Percentiles rank a stretch among this genome's conserved stretches.
Evolutionary conservation across 164 flowering plant genomes (phyloP).

Genomic region (Stephania cephalantha): DNA sequence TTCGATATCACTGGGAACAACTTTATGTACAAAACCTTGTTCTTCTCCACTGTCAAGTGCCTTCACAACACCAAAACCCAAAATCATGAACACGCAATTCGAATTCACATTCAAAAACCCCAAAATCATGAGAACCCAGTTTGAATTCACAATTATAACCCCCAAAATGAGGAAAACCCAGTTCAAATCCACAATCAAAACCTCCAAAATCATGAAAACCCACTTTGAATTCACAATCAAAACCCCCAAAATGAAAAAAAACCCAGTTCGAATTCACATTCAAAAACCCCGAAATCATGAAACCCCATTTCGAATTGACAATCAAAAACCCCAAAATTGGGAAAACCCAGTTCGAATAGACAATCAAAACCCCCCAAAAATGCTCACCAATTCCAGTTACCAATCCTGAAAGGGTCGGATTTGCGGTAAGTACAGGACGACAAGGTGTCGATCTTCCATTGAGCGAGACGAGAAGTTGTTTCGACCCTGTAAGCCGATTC

Average conservation of each 20-base stretch:
- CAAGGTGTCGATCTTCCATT: conserved; percentile 82
- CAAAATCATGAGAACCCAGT: too few species aligned
- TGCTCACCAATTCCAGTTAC: conserved; percentile 82
- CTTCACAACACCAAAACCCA: conserved; percentile 24
- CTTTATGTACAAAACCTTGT: conserved; percentile 47
- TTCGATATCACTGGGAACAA: conserved; percentile 72
- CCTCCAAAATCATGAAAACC: too few species aligned
- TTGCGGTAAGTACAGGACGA: conserved; percentile 79
- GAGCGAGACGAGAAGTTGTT: conserved; percentile 87
- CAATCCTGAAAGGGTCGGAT: conserved; percentile 94
- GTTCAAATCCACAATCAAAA: not conserved
- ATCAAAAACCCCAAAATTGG: too few species aligned
- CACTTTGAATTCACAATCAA: too few species aligned
- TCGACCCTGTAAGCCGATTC: conserved; percentile 78
- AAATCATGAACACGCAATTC: too few species aligned
- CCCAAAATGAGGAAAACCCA: too few species aligned
- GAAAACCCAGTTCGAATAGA: not conserved
- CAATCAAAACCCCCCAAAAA: not conserved
- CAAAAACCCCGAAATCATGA: too few species aligned
- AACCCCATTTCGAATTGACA: too few species aligned
- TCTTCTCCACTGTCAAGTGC: conserved; percentile 84
- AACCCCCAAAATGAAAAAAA: too few species aligned
- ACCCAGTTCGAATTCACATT: not conserved
- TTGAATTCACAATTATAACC: not conserved
- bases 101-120: too few species aligned